Evolutionary conservation across 352 stramenopile genomes (phyloP), one percentile per base, ranked within the genome.

Genomic region (Phytopythium kandeliae): DNA sequence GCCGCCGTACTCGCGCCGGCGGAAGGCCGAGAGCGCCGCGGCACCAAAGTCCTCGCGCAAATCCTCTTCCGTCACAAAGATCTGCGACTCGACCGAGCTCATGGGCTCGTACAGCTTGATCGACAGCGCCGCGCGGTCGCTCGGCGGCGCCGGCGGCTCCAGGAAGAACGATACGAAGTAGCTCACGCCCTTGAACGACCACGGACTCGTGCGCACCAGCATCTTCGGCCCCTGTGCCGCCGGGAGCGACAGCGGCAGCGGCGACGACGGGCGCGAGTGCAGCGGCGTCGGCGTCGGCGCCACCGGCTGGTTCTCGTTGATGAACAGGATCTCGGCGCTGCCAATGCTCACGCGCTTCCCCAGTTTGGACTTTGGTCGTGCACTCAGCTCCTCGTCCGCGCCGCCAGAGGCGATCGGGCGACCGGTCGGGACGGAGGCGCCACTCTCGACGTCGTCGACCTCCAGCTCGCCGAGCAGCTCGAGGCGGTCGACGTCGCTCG

Each of bases 151-250:
- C n/a, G 63, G 22, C 8, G 62, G 66, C 8, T 62, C 57, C 16
- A 88, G 54, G 52, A 86, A 86, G 49, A 90, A 88, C n/a, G 76
- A 87, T n/a, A 88, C 79, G 47, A 86, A 86, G 49, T 90, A 90
- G 21, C 74, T 80, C 42, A 88, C 69, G 16, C 67, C 63, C 30
- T 66, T 70, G 56, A 85, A 82, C 11, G 62, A 85, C 79, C 79
- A 90, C 26, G 76, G 69, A 59, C 76, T 84, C 24, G 74, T 86
- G 5, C 74, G 69, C 26, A 90, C 43, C 30, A 86, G 51, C 26
- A 75, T 53, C 25, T 59, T 75, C 30, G 4, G 28, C 28, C 9
- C 4, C 28, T 45, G 30, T 47, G 31, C 44, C 0, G 28, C 10
- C 17, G n/a, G n/a, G 17, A n/a, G 15, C 12, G 22, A 19, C 15